phyloP scores from a whole-genome alignment of 208 protist species.

The Trypanosoma avium region DNA sequence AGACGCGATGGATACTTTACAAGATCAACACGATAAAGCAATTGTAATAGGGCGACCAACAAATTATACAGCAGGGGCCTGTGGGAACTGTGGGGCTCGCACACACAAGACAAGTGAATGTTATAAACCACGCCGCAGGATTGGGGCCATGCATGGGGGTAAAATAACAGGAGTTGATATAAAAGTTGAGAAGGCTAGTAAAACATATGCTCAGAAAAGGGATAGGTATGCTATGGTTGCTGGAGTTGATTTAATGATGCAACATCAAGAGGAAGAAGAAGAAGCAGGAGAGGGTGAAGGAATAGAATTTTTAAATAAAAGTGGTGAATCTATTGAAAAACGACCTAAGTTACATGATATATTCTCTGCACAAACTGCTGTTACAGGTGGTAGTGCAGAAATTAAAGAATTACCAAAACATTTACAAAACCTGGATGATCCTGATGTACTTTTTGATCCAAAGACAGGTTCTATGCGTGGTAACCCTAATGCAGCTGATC shows the following conservation, averaged over 20 bases:
- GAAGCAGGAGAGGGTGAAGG: conserved; percentile 19
- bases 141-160: conserved; percentile 67
- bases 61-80: conserved; percentile 96
- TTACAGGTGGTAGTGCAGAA: conserved; percentile 60
- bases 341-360: conserved; percentile 30
- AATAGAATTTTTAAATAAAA: background rate
- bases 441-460: conserved; percentile 71
- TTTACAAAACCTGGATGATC: conserved; percentile 79
- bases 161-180: conserved; percentile 67
- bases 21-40: conserved; percentile 43
- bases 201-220: conserved; percentile 68
- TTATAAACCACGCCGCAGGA: conserved; percentile 83
- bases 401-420: conserved; percentile 87
- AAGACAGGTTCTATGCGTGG: conserved; percentile 87
- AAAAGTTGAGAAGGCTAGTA: conserved; percentile 25
- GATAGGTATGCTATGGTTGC: conserved; percentile 68
- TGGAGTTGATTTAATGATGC: conserved; percentile 59
- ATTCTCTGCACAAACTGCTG: conserved; percentile 54
- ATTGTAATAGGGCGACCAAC: conserved; percentile 60
- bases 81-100: conserved; percentile 98
- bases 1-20: conserved; percentile 29
- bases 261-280: conserved; percentile 9
- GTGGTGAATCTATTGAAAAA: conserved; percentile 5
- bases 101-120: conserved; percentile 97
- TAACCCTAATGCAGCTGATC: conserved; percentile 77